Conservation (phyloP, 331 rosid species). For the Rosa hybrid region DNA sequence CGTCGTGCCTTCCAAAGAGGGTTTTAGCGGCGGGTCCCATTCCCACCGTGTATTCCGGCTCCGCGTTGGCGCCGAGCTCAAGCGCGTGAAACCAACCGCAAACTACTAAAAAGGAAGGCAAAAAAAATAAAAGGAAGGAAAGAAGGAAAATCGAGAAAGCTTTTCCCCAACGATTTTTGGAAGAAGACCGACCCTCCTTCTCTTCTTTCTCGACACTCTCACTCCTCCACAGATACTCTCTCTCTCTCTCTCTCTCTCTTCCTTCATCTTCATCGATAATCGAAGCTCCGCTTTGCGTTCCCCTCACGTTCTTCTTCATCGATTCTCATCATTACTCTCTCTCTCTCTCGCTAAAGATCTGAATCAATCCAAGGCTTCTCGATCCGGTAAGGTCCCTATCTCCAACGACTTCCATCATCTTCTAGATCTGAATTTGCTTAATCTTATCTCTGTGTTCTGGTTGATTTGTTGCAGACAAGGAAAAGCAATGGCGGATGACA, state of each 20-base stretch:
- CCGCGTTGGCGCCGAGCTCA: background rate
- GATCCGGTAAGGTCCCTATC: constrained; percentile 11
- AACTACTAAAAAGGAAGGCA: too few species aligned
- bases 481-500: constrained; percentile 70
- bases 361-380: constrained; percentile 6
- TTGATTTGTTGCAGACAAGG: background rate
- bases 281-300: constrained; percentile 31
- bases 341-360: constrained; percentile 29
- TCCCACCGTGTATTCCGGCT: background rate
- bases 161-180: background rate
- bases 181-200: background rate
- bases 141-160: background rate
- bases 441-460: background rate
- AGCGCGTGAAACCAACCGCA: background rate
- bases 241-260: background rate
- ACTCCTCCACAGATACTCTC: constrained; percentile 26
- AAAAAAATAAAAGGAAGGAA: background rate
- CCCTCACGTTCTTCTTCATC: constrained; percentile 28
- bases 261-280: constrained; percentile 5
- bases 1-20: constrained; percentile 15
- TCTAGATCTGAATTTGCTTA: constrained; percentile 15
- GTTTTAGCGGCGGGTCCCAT: constrained; percentile 1
- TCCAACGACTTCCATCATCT: background rate
- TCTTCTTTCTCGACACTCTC: constrained; percentile 18
- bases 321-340: constrained; percentile 14